Base-by-base conservation (phyloP, 2,329 filamentous ascomycete genomes). In the Exophiala sp. region DNA sequence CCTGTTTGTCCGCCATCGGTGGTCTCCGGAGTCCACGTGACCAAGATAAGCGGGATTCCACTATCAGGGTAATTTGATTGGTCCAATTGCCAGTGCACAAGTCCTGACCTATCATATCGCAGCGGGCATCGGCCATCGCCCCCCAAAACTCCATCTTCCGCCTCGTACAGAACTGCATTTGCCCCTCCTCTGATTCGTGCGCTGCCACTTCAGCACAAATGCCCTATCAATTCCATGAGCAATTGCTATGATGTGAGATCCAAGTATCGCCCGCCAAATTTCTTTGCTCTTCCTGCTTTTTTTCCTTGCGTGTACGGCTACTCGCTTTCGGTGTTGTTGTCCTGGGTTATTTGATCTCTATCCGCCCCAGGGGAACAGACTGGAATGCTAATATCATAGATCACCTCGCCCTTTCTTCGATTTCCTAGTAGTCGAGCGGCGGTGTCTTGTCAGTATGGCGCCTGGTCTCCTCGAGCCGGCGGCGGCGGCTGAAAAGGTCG, bases 401-500 rank as follows among this genome's bases (percentile, higher is more conserved):
- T 35, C 24, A 19, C 29, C 13, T 30, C 19, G 5, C 30, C 43
- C n/a, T 42, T 16, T 22, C 13, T 11, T 38, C 29, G 29, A 43
- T 19, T 18, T 18, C 21, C 43, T 23, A 22, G 27, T 1, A 4
- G 34, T 43, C 35, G 18, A 18, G 10, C n/a, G 22, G 8, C 16
- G 23, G 38, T 30, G 16, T 24, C 22, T 37, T 32, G 16, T 27
- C 41, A 46, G 30, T 8, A 83, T 83, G 80, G 78, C 79, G 46
- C 79, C 80, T 30, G 78, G 77, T 41, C 68, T 79, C 43, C 65
- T 79, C 11, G 62, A 63, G 45, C 65, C 68, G 21, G 74, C 74
- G 11, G 74, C 74, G 32, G 65, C 71, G 2, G 60, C 65, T 18
- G 66, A 73, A 29, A 70, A 72, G 50, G 65, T 68, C 43, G 64